Evolutionary conservation across 331 rosid species (phyloP).

Genomic region (Malus hybrid): DNA sequence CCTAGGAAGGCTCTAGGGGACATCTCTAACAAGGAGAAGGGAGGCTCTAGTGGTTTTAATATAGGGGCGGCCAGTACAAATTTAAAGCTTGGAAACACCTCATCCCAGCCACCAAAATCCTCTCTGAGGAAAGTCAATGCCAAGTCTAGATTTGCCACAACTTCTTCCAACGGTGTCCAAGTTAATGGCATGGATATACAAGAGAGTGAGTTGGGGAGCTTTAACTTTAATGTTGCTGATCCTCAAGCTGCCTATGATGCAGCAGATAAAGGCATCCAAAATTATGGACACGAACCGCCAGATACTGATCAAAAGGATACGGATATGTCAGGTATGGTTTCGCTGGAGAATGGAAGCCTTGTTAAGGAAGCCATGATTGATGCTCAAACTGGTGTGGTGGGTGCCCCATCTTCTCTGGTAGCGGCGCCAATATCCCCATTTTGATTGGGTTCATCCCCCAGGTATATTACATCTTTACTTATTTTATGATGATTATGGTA

Average conservation of each 20-base stretch:
- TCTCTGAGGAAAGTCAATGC: background rate
- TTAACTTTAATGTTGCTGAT: background rate
- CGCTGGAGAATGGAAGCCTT: background rate
- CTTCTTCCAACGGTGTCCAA: background rate
- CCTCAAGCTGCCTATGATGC: background rate
- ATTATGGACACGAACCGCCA: background rate
- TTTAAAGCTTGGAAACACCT: background rate
- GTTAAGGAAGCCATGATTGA: background rate
- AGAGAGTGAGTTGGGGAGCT: background rate
- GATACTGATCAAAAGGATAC: background rate
- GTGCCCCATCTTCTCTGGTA: background rate
- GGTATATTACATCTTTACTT: too few relatives aligned
- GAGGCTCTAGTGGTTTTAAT: too few relatives aligned
- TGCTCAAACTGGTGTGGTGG: background rate
- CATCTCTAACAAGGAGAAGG: too few relatives aligned
- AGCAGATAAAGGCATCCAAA: too few relatives aligned
- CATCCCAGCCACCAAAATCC: background rate
- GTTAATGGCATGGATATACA: background rate
- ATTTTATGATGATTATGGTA: background rate
- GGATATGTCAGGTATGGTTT: background rate
- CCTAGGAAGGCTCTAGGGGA: too few relatives aligned
- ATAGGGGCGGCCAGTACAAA: too few relatives aligned
- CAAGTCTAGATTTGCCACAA: background rate
- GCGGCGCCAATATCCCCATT: background rate
- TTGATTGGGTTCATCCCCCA: background rate